Base-by-base conservation (phyloP, 2,329 filamentous ascomycete species). In the Fusarium solani-melongenae region DNA sequence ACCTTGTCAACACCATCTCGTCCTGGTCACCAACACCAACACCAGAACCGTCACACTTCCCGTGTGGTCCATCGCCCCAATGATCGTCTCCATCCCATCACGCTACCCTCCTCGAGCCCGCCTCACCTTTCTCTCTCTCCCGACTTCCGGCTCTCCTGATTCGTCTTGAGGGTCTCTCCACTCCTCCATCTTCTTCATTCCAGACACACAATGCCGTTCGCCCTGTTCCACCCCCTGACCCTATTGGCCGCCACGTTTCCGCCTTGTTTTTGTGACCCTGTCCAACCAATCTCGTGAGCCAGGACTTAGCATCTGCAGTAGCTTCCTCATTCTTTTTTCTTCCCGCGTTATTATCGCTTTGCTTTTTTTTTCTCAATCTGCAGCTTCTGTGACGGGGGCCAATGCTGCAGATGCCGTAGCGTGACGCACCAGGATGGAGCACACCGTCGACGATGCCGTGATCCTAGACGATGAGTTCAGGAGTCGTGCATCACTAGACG, bases 201-300 rank as follows among this genome's bases (percentile, higher is more conserved):
- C 69, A 64, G 51, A 61, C 39, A 44, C 57, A 58, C 70, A 67
- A 76, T 78, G 73, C 76, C 76, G 77, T 78, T 78, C 77, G 77
- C 77, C 77, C 70, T 76, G 58, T 62, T 62, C 31, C 51, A 56
- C 20, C 62, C 61, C 64, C 66, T 66, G 49, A 44, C 24, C 62
- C 51, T 39, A 77, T 76, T 78, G 76, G 76, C 58, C 70, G 67
- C 73, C 73, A 75, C 70, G 34, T 60, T 64, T 53, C 65, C 72
- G 70, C 72, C 70, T 63, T 75, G 60, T 71, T 75, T 75, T 74
- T 70, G 5, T 24, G 20, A 36, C 31, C 14, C 57, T 59, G n/a
- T 49, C 51, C 38, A 39, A 38, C 71, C 69, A 71, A 69, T 73
- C 66, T 67, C 53, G 58, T 49, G 66, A 69, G 66, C 41, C 41